Evolutionary conservation across 148 eudicot genomes (phyloP).

Genomic region (Tetragonia tetragonoides): DNA sequence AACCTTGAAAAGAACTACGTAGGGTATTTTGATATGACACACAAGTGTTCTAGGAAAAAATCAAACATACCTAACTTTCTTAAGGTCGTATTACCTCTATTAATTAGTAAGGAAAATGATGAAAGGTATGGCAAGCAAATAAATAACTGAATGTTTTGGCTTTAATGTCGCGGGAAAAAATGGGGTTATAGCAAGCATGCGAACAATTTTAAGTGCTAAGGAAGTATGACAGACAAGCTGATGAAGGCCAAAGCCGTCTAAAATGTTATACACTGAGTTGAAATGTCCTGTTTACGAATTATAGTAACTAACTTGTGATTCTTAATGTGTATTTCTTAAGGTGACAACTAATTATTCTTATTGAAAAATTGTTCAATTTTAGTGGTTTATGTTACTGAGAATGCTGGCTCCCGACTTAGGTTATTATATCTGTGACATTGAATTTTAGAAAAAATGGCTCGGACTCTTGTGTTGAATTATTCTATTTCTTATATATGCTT

Average conservation of each 20-base stretch:
- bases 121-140: too few species aligned
- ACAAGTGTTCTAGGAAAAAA: not conserved
- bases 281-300: too few species aligned
- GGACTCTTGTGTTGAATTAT: not conserved
- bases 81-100: too few species aligned
- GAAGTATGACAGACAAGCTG: too few species aligned
- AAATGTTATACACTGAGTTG: too few species aligned
- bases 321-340: too few species aligned
- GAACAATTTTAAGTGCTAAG: not conserved
- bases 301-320: too few species aligned
- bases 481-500: slow-evolving; percentile 6
- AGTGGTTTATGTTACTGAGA: not conserved
- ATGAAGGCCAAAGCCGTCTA: too few species aligned
- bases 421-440: too few species aligned
- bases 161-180: not conserved
- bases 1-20: not conserved
- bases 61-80: not conserved
- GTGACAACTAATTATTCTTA: too few species aligned
- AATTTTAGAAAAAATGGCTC: not conserved
- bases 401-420: too few species aligned
- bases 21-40: not conserved
- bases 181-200: not conserved
- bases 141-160: not conserved
- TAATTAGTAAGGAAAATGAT: too few species aligned
- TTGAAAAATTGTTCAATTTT: not conserved